Base-by-base conservation (phyloP, 2,329 filamentous ascomycete species). In the Botryotinia calthae region DNA sequence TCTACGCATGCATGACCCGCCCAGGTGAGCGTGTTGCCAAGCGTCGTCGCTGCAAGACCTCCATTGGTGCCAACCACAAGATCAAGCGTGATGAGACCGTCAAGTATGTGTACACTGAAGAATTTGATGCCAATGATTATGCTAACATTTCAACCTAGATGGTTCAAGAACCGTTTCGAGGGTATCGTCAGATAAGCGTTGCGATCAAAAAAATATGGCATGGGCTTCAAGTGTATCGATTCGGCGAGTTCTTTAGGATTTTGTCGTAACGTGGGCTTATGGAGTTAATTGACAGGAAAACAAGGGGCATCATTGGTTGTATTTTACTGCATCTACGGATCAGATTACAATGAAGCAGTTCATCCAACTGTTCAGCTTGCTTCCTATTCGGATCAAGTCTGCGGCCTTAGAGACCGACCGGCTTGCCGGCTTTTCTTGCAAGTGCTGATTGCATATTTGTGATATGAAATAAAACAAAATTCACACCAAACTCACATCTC, bases 1-100 rank as follows among this genome's bases (percentile, higher is more conserved):
- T 99, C 88, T 99, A 98, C 93, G 95, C 92, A 93, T 98, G 95
- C 94, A 99, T 99, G 96, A 97, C 94, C 89, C 95, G 96, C 83
- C 96, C 95, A 82, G 96, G 96, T 88, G 95, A 97, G 90, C 95
- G 96, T 85, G 94, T 99, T 84, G 92, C 93, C 85, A 95, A 94
- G 89, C 94, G 96, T 84, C 92, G 95, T 85, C 94, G 95, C 83
- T 90, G 88, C 87, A 93, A 97, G 90, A 88, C 90, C 88, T 89
- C 86, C 82, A 91, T 99, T 83, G 96, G 96, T 83, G 84, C 93
- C 83, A 88, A 86, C 86, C 96, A 99, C 93, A 90, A 91, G 84
- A 97, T 99, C 91, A 93, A 90, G 90, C 92, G 94, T 83, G 86
- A 90, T 78, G 96, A 99, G 91, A 98, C 95, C 82, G 87, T 98